Conservation (phyloP, 2,329 filamentous ascomycete genomes). For the Trichoderma endophyticum region DNA sequence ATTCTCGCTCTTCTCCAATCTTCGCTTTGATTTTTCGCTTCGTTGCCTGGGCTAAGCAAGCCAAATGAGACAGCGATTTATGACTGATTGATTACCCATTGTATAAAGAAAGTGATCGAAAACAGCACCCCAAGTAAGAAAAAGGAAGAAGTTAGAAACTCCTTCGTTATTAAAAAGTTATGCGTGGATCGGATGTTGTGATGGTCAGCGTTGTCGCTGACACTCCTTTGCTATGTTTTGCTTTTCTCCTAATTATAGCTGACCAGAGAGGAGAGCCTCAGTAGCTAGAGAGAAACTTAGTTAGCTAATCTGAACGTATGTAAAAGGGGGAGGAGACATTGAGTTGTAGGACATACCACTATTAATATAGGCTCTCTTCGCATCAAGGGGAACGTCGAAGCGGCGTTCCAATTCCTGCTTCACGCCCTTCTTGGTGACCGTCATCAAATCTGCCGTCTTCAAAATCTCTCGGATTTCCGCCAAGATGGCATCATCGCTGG, state of each 20-base stretch:
- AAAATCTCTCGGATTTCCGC: slow-evolving; percentile 94
- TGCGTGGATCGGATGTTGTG: background rate
- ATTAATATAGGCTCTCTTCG: slow-evolving; percentile 90
- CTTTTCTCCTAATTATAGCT: slow-evolving; percentile 51
- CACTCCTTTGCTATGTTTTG: background rate
- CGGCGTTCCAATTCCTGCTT: slow-evolving; percentile 88
- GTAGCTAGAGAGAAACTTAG: slow-evolving; percentile 51
- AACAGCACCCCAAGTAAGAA: background rate
- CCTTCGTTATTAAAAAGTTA: background rate
- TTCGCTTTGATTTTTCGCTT: background rate
- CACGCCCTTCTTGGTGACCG: slow-evolving; percentile 96
- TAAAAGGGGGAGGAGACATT: background rate
- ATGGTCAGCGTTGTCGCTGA: background rate
- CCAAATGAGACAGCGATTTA: background rate
- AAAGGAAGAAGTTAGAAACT: background rate
- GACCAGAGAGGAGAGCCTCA: slow-evolving; percentile 74
- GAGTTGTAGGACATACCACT: slow-evolving; percentile 62
- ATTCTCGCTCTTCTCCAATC: background rate
- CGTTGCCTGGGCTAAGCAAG: background rate
- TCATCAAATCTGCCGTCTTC: slow-evolving; percentile 90
- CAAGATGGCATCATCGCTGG: slow-evolving; percentile 83
- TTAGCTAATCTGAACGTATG: background rate
- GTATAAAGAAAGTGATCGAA: background rate
- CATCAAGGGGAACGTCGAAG: slow-evolving; percentile 82
- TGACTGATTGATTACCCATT: background rate